Evolutionary conservation across 768 basidiomycete species (phyloP), one percentile per base, ranked within the genome.

Genomic region (Pleurotus platypus): DNA sequence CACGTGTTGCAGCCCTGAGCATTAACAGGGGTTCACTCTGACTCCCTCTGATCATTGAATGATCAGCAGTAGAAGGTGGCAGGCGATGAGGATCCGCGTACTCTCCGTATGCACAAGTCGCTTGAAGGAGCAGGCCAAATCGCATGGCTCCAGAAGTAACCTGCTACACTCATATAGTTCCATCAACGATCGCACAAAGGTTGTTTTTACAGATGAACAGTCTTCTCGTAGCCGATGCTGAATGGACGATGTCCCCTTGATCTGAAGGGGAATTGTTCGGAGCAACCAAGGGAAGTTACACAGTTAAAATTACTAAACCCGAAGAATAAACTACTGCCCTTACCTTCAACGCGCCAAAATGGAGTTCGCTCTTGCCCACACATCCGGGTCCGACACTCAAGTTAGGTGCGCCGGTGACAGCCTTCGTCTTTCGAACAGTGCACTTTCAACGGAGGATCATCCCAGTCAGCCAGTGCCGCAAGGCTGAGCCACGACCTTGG

Each of bases 271-370:
- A 65, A 54, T 86, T 79, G 0, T 63, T 61, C 4, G 76, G 72
- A 58, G 84, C 70, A 1, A 79, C 78, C 4, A 86, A 64, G 3
- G 83, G 82, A 30, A 86, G 74, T 84, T 85, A 60, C 6, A 30
- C 30, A 30, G 55, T 1, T 39, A 42, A 37, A 49, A 49, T 24
- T 3, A 20, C 8, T 20, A 42, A 49, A n/a, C 11, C 38, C 24
- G 24, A 24, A 24, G 24, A 24, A 24, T 5, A 24, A 24, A 24
- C 24, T 24, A 24, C 24, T 24, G 24, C 24, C 62, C 70, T 37
- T 35, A 83, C 82, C 76, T 86, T 86, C 49, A 86, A 69, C 3
- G 85, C 63, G 2, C 80, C 83, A 60, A 85, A 78, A 63, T 85
- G 84, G 71, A 82, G 84, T 49, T 86, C 82, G 6, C 85, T 85